phyloP scores from a whole-genome alignment of 2,329 filamentous ascomycete genomes.

The Pseudofabraea citricarpa region DNA sequence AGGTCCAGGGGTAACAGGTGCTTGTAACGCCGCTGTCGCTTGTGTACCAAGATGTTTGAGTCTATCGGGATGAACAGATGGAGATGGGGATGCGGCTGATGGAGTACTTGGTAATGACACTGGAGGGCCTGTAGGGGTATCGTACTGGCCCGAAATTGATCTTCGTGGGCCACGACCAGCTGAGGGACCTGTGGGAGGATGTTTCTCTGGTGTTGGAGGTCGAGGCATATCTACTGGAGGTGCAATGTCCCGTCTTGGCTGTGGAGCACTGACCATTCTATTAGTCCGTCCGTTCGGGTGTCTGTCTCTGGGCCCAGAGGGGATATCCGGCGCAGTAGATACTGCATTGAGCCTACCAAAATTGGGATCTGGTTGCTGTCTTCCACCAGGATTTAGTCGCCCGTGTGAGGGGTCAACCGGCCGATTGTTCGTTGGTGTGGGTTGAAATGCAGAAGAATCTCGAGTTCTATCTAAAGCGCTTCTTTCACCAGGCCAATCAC shows the following conservation, averaged over 20 bases:
- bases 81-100: conserved; percentile 18
- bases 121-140: conserved; percentile 15
- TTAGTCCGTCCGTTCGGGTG: conserved; percentile 31
- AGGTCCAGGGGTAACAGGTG: conserved; percentile 29
- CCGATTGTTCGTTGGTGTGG: conserved; percentile 29
- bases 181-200: conserved; percentile 29
- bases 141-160: conserved; percentile 21
- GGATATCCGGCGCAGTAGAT: conserved; percentile 38
- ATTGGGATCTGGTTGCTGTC: conserved; percentile 51
- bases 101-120: conserved; percentile 17
- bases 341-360: no score
- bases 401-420: conserved; percentile 44
- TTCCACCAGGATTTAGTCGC: conserved; percentile 29
- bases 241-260: conserved; percentile 17
- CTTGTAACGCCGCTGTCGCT: conserved; percentile 22
- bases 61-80: conserved; percentile 46
- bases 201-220: conserved; percentile 26
- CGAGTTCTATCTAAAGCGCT: conserved; percentile 33
- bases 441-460: conserved; percentile 34
- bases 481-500: neutral
- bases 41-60: conserved; percentile 40
- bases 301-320: conserved; percentile 51
- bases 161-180: conserved; percentile 23
- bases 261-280: conserved; percentile 14
- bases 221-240: conserved; percentile 17